A percentile compares a stretch with the other conserved stretches of the same genome.
Evolutionary conservation across 2,329 filamentous ascomycete genomes (phyloP).

Genomic region (Nigrospora osmanthi): DNA sequence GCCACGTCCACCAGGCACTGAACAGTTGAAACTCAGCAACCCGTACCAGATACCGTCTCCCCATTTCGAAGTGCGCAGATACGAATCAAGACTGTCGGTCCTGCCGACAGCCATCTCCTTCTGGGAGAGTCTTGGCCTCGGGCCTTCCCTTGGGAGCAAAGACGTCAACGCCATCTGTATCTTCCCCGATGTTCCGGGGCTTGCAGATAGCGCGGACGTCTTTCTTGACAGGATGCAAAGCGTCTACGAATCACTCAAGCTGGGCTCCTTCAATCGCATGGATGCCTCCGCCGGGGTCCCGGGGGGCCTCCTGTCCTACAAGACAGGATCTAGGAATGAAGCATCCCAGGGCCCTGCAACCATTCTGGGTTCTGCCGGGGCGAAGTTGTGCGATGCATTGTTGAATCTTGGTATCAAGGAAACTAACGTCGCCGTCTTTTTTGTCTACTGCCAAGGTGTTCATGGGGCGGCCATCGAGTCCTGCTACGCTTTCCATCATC

Average conservation of each 20-base stretch:
- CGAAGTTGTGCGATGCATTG: slow-evolving; percentile 38
- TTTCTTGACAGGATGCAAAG: slow-evolving; percentile 64
- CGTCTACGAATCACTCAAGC: slow-evolving; percentile 65
- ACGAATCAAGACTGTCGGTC: slow-evolving; percentile 62
- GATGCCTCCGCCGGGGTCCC: slow-evolving; percentile 31
- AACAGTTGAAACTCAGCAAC: slow-evolving; percentile 41
- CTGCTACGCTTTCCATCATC: slow-evolving; percentile 64
- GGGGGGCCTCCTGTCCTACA: slow-evolving; percentile 41
- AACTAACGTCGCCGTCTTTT: slow-evolving; percentile 67
- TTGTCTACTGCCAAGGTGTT: slow-evolving; percentile 61
- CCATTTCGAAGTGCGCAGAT: slow-evolving; percentile 64
- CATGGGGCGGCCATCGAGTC: slow-evolving; percentile 58
- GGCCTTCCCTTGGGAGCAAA: slow-evolving; percentile 63
- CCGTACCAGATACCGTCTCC: slow-evolving; percentile 60
- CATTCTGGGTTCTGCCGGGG: slow-evolving; percentile 35
- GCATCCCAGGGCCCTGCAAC: slow-evolving; percentile 26
- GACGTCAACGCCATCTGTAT: slow-evolving; percentile 64
- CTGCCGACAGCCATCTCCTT: slow-evolving; percentile 68
- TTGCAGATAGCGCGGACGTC: slow-evolving; percentile 49
- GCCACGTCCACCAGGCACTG: slow-evolving; percentile 36
- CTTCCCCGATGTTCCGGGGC: slow-evolving; percentile 57
- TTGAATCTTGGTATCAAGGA: slow-evolving; percentile 31
- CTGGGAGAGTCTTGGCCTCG: slow-evolving; percentile 74
- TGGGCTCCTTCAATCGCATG: slow-evolving; percentile 57
- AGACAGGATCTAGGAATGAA: slow-evolving; percentile 9